Conservation (phyloP, 768 basidiomycete species). For the Coprinopsis cinerea region DNA sequence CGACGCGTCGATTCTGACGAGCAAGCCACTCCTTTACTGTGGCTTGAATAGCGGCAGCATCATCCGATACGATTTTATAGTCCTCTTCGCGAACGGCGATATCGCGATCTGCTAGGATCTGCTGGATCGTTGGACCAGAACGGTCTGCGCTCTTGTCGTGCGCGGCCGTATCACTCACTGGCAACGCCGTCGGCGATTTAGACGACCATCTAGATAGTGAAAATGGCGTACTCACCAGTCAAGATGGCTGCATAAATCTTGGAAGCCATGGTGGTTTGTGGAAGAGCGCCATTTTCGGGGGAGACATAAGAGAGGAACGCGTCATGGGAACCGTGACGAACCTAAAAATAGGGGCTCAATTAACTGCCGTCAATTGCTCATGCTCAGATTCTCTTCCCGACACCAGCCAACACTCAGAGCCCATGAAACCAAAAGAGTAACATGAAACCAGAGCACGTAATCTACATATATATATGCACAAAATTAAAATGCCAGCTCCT, state of each 20-base stretch:
- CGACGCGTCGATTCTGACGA: constrained; percentile 33
- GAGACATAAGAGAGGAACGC: too few species aligned
- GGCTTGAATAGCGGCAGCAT: constrained; percentile 43
- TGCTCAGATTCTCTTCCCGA: too few species aligned
- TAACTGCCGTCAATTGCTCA: too few species aligned
- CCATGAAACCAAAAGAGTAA: too few species aligned
- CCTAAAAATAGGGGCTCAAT: too few species aligned
- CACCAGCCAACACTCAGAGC: too few species aligned
- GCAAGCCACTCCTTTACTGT: constrained; percentile 42
- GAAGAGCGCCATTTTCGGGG: too few species aligned
- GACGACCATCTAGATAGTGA: too few species aligned
- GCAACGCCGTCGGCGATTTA: neutral
- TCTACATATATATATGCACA: neutral
- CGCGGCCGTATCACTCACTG: constrained; percentile 72
- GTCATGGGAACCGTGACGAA: too few species aligned
- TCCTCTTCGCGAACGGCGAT: constrained; percentile 20
- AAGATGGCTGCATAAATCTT: constrained; percentile 16
- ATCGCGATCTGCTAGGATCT: constrained; percentile 33
- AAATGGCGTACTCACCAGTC: constrained; percentile 13
- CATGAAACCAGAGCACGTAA: neutral
- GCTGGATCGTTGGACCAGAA: constrained; percentile 60
- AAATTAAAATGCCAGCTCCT: constrained; percentile 55
- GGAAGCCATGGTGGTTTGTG: neutral
- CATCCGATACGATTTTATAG: constrained; percentile 59
- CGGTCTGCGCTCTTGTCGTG: constrained; percentile 43